Evolutionary conservation across 2,329 filamentous ascomycete genomes (phyloP).

Genomic region (Gremmenia infestans): DNA sequence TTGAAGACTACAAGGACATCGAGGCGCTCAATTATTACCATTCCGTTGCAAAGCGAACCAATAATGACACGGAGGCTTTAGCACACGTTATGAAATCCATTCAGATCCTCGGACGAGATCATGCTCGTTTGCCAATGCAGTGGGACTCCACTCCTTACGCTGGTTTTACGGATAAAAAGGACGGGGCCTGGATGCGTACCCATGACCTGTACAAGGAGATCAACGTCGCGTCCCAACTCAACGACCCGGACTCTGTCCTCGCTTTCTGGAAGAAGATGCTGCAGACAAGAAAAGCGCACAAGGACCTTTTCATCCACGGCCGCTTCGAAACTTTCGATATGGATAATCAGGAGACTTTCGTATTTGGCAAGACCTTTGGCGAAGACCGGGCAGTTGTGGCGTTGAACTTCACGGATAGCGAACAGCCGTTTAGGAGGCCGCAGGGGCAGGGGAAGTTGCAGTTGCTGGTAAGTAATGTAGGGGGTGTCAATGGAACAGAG

Average conservation of each 20-base stretch:
- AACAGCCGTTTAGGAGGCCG: conserved; percentile 23
- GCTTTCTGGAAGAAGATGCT: conserved; percentile 30
- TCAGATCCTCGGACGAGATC: conserved; percentile 57
- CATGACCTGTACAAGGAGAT: conserved; percentile 48
- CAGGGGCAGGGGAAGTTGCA: conserved; percentile 27
- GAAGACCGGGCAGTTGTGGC: conserved; percentile 35
- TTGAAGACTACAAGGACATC: conserved; percentile 45
- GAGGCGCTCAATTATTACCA: conserved; percentile 47
- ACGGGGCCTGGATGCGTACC: conserved; percentile 55
- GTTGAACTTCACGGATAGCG: conserved; percentile 42
- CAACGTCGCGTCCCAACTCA: conserved; percentile 52
- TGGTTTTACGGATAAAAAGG: conserved; percentile 53
- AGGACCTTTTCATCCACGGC: conserved; percentile 57
- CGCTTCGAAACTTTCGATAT: conserved; percentile 48
- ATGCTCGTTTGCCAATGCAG: conserved; percentile 64
- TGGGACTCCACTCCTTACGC: conserved; percentile 54
- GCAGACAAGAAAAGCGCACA: conserved; percentile 41
- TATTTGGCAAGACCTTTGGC: conserved; percentile 38
- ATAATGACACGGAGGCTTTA: conserved; percentile 36
- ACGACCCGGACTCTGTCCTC: conserved; percentile 21
- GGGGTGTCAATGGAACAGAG: conserved; percentile 17
- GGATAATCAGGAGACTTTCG: conserved; percentile 41
- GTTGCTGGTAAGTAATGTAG: conserved; percentile 24
- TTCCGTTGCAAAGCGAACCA: conserved; percentile 35
- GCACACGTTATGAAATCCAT: conserved; percentile 46